Base-by-base conservation (phyloP, 768 basidiomycete species). In the Zangia roseola region DNA sequence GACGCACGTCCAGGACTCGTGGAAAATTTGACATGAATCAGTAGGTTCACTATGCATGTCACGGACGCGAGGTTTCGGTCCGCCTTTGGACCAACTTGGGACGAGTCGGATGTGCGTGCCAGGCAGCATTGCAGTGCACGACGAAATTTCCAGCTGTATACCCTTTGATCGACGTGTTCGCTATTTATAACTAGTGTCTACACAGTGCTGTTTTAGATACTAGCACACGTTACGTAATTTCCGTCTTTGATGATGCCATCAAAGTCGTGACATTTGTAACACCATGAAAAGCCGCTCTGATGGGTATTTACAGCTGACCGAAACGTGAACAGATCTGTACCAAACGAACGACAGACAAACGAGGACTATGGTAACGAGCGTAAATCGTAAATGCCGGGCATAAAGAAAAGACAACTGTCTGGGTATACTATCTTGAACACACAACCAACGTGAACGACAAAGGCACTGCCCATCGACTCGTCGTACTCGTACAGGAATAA, bases 341-440 rank as follows among this genome's bases (percentile, higher is more conserved):
- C 45, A 44, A 61, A 61, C 28, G 62, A 64, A 53, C 53, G 62
- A 37, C 48, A n/a, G 45, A 39, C 47, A 44, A 49, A 52, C 26
- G 43, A 43, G 24, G 36, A 50, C 43, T 45, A 41, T 16, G 38
- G 37, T 56, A 62, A 62, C 40, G 62, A 63, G 42, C 60, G 62
- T 56, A 50, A 40, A 47, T 47, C 19, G 49, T 23, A 10, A 35
- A 49, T 43, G 39, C 31, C 13, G 36, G 52, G 54, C 59, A 50
- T 46, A 55, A 44, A 56, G 43, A 25, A 40, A 36, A 35, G n/a
- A 41, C 23, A 35, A 51, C 42, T 16, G 44, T 59, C 48, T 46
- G 59, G 59, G 59, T 59, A 64, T 59, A 23, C 52, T 31, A 33
- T 52, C 38, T 24, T 51, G 45, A 58, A 53, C 52, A 56, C 42